These are phyloP conservation scores for Ophiorrhiza pumila DNA, from an alignment of 257 asterid species.

Conservation along the genomic window DNA sequence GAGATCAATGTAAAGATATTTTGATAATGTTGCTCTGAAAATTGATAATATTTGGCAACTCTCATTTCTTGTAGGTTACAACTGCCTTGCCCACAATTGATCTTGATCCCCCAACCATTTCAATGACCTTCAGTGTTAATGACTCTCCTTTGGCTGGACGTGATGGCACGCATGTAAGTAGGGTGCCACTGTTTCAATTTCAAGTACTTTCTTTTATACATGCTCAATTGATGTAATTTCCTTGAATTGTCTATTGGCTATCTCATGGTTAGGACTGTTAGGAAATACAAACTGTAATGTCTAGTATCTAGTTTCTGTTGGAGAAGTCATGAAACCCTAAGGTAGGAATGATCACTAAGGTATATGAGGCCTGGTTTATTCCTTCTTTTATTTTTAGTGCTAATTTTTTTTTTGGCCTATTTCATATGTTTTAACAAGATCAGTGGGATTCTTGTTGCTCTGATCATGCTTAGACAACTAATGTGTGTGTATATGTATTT, in stretches of 20 bases:
- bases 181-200: background rate
- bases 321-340: background rate
- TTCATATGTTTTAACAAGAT: background rate
- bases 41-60: background rate
- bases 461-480: background rate
- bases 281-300: background rate
- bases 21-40: background rate
- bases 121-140: constrained; percentile 98
- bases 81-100: constrained; percentile 85
- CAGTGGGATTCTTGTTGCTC: background rate
- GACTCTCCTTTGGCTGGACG: constrained; percentile 99
- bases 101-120: constrained; percentile 97
- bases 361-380: background rate
- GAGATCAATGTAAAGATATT: background rate
- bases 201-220: constrained; percentile 5
- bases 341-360: background rate
- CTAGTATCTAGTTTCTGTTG: background rate
- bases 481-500: no score
- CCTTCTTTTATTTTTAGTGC: background rate
- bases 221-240: background rate
- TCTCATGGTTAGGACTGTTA: background rate
- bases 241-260: background rate
- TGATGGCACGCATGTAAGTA: constrained; percentile 87
- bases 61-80: constrained; percentile 53
- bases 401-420: background rate